These are phyloP conservation scores for Dovyalis caffra DNA, from an alignment of 345 rosid genomes.

Conservation along the genomic window DNA sequence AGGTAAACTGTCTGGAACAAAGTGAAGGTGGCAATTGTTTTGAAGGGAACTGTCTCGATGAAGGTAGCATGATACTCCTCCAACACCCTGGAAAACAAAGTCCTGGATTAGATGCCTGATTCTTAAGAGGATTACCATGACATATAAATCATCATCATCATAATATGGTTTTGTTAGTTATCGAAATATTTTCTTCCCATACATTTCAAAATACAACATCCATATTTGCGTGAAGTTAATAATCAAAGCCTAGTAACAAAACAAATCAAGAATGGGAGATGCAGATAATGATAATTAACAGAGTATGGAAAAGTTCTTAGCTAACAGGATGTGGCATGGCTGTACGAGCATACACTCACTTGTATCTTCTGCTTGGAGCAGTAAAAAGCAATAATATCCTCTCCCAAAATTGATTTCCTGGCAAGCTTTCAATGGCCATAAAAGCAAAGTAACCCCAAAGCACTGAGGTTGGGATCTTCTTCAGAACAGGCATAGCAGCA, in stretches of 20 bases:
- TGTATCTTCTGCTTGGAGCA: slow-evolving; percentile 90
- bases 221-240: background rate
- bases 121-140: slow-evolving; percentile 2
- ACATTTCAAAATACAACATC: background rate
- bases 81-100: slow-evolving; percentile 54
- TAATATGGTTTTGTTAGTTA: background rate
- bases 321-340: background rate
- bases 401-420: slow-evolving; percentile 98
- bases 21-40: slow-evolving; percentile 66
- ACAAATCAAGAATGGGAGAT: background rate
- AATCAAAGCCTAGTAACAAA: background rate
- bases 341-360: slow-evolving; percentile 41
- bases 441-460: slow-evolving; percentile 98
- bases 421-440: slow-evolving; percentile 97
- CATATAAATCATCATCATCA: background rate
- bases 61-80: slow-evolving; percentile 76
- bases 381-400: slow-evolving; percentile 87
- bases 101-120: slow-evolving; percentile 6
- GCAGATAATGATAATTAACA: background rate
- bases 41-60: slow-evolving; percentile 87
- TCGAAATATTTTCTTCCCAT: background rate
- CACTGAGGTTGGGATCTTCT: slow-evolving; percentile 92
- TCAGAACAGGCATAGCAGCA: slow-evolving; percentile 90
- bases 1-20: slow-evolving; percentile 77
- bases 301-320: slow-evolving; percentile 1